A percentile compares a stretch with the other conserved stretches of the same genome.
These are phyloP conservation scores for Pythium dissimile DNA, from an alignment of 352 stramenopile genomes.

Conservation along the genomic window DNA sequence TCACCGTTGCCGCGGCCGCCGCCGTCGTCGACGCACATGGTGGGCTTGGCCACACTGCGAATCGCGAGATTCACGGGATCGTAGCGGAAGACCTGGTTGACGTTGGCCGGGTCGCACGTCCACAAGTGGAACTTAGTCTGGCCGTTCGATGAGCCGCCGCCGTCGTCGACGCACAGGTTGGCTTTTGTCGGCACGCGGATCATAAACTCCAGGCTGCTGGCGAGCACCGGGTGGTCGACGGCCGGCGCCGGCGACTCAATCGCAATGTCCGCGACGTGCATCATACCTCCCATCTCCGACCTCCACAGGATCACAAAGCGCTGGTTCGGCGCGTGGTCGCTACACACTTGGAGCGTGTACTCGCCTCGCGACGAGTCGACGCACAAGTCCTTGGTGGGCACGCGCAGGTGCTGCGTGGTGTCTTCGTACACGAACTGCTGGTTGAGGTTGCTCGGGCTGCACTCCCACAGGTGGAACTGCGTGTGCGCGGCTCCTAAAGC, in stretches of 20 bases:
- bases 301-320: background rate
- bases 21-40: constrained; percentile 13
- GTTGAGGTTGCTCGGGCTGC: constrained; percentile 22
- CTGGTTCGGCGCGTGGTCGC: background rate
- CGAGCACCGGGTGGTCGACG: background rate
- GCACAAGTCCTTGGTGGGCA: constrained; percentile 18
- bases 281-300: background rate
- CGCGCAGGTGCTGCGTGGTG: background rate
- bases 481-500: constrained; percentile 5
- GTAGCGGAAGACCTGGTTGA: constrained; percentile 8
- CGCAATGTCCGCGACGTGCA: background rate
- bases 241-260: background rate
- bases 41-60: constrained; percentile 1
- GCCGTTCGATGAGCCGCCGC: constrained; percentile 8
- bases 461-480: constrained; percentile 20
- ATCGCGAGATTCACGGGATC: background rate
- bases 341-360: background rate
- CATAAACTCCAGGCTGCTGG: background rate
- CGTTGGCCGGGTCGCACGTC: constrained; percentile 18
- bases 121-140: constrained; percentile 3
- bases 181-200: constrained; percentile 1
- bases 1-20: background rate
- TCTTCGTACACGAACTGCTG: constrained; percentile 26
- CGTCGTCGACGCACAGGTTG: constrained; percentile 24
- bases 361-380: background rate